Evolutionary conservation across 73 alveolate species (phyloP).

Genomic region (Paramecium caudatum): DNA sequence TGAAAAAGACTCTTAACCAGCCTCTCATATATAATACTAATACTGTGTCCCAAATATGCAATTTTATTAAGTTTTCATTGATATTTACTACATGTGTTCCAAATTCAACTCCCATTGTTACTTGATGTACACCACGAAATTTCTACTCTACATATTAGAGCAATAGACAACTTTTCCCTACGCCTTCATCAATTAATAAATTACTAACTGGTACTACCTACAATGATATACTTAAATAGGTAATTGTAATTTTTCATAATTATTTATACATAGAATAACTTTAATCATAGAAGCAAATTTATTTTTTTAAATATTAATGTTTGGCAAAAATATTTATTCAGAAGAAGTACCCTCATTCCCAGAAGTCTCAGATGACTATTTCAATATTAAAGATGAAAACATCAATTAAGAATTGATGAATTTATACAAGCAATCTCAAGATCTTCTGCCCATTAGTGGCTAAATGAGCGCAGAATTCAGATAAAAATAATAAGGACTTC

Average conservation of each 20-base stretch:
- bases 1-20: slow-evolving; percentile 77
- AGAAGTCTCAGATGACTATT: background rate
- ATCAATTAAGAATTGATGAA: background rate
- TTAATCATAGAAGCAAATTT: no score
- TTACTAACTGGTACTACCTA: slow-evolving; percentile 42
- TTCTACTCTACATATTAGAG: slow-evolving; percentile 79
- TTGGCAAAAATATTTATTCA: slow-evolving; percentile 16
- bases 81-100: slow-evolving; percentile 77
- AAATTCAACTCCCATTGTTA: slow-evolving; percentile 89
- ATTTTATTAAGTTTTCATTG: slow-evolving; percentile 74
- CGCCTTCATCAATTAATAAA: slow-evolving; percentile 76
- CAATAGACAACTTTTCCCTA: slow-evolving; percentile 88
- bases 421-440: background rate
- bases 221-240: slow-evolving; percentile 45
- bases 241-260: slow-evolving; percentile 37
- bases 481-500: slow-evolving; percentile 4
- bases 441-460: background rate
- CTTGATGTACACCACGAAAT: slow-evolving; percentile 77
- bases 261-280: no score
- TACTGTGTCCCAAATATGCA: slow-evolving; percentile 87
- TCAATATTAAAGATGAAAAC: background rate
- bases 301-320: no score
- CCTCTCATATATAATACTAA: background rate
- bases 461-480: background rate
- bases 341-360: background rate